A percentile compares a stretch with the other conserved stretches of the same genome.
Evolutionary conservation across 495 filamentous ascomycete species (phyloP).

Genomic region (Hypoxylon intermedium): DNA sequence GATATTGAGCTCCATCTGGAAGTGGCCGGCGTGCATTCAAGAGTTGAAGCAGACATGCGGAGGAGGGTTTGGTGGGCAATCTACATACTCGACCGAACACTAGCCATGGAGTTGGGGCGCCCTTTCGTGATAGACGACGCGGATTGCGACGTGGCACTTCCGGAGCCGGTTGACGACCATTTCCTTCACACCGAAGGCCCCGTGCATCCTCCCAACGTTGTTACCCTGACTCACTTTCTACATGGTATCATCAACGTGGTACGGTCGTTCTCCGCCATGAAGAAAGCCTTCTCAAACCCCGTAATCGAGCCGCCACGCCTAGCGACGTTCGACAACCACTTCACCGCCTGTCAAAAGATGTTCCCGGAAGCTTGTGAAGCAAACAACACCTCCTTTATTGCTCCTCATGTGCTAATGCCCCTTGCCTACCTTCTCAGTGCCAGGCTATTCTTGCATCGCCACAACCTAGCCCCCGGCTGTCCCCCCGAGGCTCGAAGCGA

Average conservation of each 20-base stretch:
- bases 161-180: constrained; percentile 82
- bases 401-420: constrained; percentile 75
- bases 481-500: constrained; percentile 65
- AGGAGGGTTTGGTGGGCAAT: constrained; percentile 93
- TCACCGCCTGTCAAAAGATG: constrained; percentile 71
- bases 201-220: constrained; percentile 55
- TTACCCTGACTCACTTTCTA: constrained; percentile 66
- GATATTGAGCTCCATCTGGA: constrained; percentile 87
- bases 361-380: constrained; percentile 78
- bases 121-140: constrained; percentile 86
- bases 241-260: constrained; percentile 83
- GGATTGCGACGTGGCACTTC: constrained; percentile 85
- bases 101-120: constrained; percentile 82
- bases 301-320: constrained; percentile 73
- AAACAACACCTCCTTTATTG: constrained; percentile 66
- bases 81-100: constrained; percentile 84
- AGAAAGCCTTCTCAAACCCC: constrained; percentile 72
- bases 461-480: constrained; percentile 83
- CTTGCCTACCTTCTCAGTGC: constrained; percentile 82
- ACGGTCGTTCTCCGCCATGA: constrained; percentile 78
- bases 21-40: constrained; percentile 45
- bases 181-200: constrained; percentile 72
- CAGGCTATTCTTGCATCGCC: constrained; percentile 84
- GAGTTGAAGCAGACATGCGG: constrained; percentile 85
- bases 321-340: constrained; percentile 81